Percentiles rank a stretch among this genome's conserved stretches.
These are phyloP conservation scores for Pleurozium schreberi DNA, from an alignment of 225 moss, liverwort and hornwort species.

Conservation along the genomic window DNA sequence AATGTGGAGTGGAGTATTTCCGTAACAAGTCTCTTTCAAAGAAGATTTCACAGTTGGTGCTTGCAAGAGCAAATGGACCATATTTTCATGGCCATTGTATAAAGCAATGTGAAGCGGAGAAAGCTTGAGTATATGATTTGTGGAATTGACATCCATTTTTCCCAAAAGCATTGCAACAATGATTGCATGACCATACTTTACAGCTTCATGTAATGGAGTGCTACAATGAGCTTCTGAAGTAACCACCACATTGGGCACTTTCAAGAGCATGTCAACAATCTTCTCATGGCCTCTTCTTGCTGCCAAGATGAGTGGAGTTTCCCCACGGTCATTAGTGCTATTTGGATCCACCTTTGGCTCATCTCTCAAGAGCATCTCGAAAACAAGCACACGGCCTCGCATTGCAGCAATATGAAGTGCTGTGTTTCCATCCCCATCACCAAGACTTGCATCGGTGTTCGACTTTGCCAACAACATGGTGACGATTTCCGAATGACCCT, in stretches of 20 bases:
- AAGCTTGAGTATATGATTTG: fast-evolving
- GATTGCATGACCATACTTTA: background rate
- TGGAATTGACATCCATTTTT: background rate
- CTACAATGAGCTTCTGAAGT: fast-evolving
- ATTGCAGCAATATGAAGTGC: background rate
- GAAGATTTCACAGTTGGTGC: background rate
- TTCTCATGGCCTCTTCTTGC: no score
- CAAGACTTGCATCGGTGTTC: background rate
- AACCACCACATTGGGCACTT: no score
- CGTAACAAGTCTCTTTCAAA: fast-evolving
- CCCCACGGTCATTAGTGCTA: no score
- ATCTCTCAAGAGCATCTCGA: background rate
- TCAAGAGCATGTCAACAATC: no score
- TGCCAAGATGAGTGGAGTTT: no score
- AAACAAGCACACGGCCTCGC: background rate
- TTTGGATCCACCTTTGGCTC: no score
- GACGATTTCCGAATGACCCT: background rate
- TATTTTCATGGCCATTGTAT: background rate
- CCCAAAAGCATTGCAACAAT: background rate
- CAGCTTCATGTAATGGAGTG: background rate
- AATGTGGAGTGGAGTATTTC: background rate
- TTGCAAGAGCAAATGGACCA: background rate
- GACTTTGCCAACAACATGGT: fast-evolving
- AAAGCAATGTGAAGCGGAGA: background rate
- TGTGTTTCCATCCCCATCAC: background rate